Evolutionary conservation across 2,329 filamentous ascomycete species (phyloP).

Genomic region (Penicillium sp.): DNA sequence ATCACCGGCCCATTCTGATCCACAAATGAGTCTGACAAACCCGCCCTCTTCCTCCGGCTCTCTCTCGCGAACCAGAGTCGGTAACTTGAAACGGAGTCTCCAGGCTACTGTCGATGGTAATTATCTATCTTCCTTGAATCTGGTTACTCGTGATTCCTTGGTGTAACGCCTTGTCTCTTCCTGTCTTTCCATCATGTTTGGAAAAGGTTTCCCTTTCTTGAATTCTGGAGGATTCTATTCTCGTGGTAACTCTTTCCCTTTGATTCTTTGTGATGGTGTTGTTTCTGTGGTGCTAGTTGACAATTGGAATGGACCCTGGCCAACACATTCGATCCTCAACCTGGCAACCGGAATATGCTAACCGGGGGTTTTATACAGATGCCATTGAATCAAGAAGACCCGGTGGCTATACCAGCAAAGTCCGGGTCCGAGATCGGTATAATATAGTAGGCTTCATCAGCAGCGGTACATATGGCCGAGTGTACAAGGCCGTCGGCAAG

Average conservation of each 20-base stretch:
- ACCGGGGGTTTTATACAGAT: conserved; percentile 32
- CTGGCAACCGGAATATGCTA: conserved; percentile 19
- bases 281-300: neutral
- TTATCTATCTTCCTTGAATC: conserved; percentile 23
- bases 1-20: conserved; percentile 1
- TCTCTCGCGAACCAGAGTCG: conserved; percentile 38
- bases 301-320: conserved; percentile 15
- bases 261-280: conserved; percentile 7
- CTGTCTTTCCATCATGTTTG: conserved; percentile 38
- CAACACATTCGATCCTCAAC: conserved; percentile 10
- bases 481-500: conserved; percentile 88
- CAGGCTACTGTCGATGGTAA: conserved; percentile 50
- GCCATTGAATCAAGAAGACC: conserved; percentile 42
- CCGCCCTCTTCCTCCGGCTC: conserved; percentile 43
- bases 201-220: conserved; percentile 40
- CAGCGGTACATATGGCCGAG: conserved; percentile 94
- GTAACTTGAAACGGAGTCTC: conserved; percentile 44
- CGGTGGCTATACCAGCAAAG: conserved; percentile 65
- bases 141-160: conserved; percentile 12
- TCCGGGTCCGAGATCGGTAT: conserved; percentile 87
- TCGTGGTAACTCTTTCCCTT: conserved; percentile 39
- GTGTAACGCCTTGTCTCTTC: neutral
- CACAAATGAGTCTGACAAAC: conserved; percentile 46
- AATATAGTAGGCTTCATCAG: conserved; percentile 98
- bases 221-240: conserved; percentile 43